phyloP scores from a whole-genome alignment of 106 monocot genomes.

The Acanthochlamys bracteata region DNA sequence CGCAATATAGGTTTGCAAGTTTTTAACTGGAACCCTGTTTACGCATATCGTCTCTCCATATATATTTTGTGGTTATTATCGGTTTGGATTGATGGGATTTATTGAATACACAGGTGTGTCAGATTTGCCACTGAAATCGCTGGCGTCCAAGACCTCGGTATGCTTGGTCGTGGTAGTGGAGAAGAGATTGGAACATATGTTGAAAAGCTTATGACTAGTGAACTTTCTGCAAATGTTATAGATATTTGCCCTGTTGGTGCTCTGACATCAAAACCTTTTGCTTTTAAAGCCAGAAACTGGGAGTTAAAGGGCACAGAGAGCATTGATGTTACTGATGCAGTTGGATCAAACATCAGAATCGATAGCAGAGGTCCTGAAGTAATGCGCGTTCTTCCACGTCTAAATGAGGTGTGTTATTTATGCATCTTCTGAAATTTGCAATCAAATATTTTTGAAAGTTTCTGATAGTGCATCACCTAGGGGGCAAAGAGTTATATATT shows the following conservation, averaged over 20 bases:
- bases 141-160: conserved; percentile 97
- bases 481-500: too few relatives aligned
- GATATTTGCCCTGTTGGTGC: conserved; percentile 99
- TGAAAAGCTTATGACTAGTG: conserved; percentile 99
- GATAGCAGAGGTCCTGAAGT: conserved; percentile 99
- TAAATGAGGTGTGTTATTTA: conserved; percentile 79
- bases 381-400: conserved; percentile 86
- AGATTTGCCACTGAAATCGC: conserved; percentile 96
- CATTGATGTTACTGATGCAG: conserved; percentile 99
- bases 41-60: too few relatives aligned
- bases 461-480: too few relatives aligned
- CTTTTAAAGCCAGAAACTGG: conserved; percentile 99
- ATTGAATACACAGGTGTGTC: conserved; percentile 51
- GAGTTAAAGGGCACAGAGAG: conserved; percentile 94
- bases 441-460: too few relatives aligned
- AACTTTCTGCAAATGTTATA: conserved; percentile 98
- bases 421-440: too few relatives aligned
- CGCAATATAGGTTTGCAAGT: too few relatives aligned
- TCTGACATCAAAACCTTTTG: conserved; percentile 97
- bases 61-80: too few relatives aligned
- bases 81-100: too few relatives aligned
- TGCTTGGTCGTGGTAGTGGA: conserved; percentile 98
- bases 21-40: too few relatives aligned
- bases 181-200: conserved; percentile 99
- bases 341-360: conserved; percentile 95